Evolutionary conservation across 768 basidiomycete species (phyloP).

Genomic region (Hemileccinum impolitum): DNA sequence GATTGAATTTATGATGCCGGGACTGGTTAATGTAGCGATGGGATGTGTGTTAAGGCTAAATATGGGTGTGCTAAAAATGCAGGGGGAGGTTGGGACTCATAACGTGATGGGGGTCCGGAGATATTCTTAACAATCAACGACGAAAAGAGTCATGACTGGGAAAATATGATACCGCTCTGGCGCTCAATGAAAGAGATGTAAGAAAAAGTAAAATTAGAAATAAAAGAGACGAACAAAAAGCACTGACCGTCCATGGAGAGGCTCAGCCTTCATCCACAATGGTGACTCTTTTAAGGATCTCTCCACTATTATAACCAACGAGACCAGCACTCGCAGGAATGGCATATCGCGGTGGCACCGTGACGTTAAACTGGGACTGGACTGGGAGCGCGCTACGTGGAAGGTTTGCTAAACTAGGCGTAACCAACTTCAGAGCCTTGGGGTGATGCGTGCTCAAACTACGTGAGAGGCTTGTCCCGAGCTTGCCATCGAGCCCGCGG

Average conservation of each 20-base stretch:
- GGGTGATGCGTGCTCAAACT: constrained; percentile 54
- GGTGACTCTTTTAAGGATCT: constrained; percentile 12
- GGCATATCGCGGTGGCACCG: constrained; percentile 26
- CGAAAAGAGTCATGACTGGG: constrained; percentile 1
- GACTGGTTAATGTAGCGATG: constrained; percentile 26
- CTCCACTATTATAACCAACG: constrained; percentile 14
- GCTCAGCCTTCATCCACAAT: constrained; percentile 31
- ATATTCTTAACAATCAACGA: constrained; percentile 17
- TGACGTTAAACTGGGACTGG: constrained; percentile 43
- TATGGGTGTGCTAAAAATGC: constrained; percentile 20
- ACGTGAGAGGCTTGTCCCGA: constrained; percentile 55
- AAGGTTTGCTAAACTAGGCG: constrained; percentile 29
- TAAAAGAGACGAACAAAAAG: background rate
- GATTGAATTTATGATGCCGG: constrained; percentile 24
- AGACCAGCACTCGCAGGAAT: constrained; percentile 1
- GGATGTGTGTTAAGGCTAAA: constrained; percentile 7
- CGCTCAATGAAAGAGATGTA: background rate
- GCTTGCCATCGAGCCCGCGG: constrained; percentile 42
- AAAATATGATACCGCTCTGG: background rate
- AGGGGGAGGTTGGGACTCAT: background rate
- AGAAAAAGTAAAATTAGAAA: background rate
- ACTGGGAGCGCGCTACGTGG: constrained; percentile 55
- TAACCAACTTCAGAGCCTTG: constrained; percentile 37
- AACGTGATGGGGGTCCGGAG: constrained; percentile 7
- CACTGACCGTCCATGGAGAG: constrained; percentile 19